These are phyloP conservation scores for Petunia axillaris DNA, from an alignment of 257 asterid genomes.

Conservation along the genomic window DNA sequence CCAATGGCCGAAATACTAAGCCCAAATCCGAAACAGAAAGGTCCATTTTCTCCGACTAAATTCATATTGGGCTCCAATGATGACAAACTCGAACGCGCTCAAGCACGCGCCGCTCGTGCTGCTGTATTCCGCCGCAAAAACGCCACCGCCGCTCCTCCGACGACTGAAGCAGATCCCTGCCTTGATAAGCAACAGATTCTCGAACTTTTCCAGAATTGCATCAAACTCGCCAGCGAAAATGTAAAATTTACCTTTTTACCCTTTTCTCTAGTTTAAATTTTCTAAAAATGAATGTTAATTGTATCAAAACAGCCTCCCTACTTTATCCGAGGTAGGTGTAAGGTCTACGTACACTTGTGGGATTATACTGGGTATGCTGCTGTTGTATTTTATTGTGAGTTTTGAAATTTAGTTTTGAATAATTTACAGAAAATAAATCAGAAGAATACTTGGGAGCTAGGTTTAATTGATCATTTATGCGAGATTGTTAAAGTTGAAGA, in stretches of 20 bases:
- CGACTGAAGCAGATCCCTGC: constrained; percentile 36
- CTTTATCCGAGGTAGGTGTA: too few species aligned
- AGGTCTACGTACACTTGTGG: too few species aligned
- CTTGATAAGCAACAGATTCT: constrained; percentile 82
- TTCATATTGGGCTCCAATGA: constrained; percentile 84
- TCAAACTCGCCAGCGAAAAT: constrained; percentile 96
- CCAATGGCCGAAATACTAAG: constrained; percentile 72
- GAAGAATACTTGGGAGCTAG: constrained; percentile 97
- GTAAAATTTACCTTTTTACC: constrained; percentile 36
- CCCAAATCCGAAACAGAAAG: constrained; percentile 69
- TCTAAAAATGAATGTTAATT: background rate
- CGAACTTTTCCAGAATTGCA: constrained; percentile 85
- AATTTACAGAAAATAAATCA: constrained; percentile 81
- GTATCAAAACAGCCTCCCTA: too few species aligned
- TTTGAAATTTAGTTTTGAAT: background rate
- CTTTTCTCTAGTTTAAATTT: background rate
- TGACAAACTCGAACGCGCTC: constrained; percentile 91
- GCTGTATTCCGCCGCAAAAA: constrained; percentile 85
- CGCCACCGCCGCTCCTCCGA: constrained; percentile 31
- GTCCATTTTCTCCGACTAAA: constrained; percentile 68
- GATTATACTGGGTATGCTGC: too few species aligned
- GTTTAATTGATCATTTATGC: constrained; percentile 81
- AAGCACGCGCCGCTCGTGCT: constrained; percentile 96
- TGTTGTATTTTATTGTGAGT: background rate
- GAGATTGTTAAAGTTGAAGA: constrained; percentile 82